These are phyloP conservation scores for Ambispora gerdemannii DNA, from an alignment of 192 early-diverging fungal species.

Conservation along the genomic window DNA sequence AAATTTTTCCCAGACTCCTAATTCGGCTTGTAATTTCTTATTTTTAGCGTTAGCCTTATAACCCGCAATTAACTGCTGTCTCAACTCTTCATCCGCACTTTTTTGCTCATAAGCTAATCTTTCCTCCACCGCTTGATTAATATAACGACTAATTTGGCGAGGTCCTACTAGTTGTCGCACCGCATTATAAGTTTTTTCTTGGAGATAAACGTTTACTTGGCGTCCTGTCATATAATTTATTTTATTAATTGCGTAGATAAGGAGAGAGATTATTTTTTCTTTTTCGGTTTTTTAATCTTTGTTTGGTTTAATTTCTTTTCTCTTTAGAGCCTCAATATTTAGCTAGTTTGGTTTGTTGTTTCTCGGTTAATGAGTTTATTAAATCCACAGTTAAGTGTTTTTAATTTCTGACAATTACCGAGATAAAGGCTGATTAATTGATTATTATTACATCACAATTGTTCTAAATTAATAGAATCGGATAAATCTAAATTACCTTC, in stretches of 20 bases:
- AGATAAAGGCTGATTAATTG: conserved; percentile 1
- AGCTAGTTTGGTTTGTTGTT: background rate
- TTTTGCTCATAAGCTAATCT: too few species aligned
- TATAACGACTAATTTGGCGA: too few species aligned
- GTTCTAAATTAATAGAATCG: conserved; percentile 5
- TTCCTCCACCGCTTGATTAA: too few species aligned
- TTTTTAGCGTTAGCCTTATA: background rate
- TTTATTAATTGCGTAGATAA: too few species aligned
- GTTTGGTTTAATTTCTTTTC: too few species aligned
- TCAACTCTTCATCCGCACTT: conserved; percentile 3
- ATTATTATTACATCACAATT: background rate
- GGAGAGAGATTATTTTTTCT: too few species aligned
- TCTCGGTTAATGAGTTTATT: conserved; percentile 1
- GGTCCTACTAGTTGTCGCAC: too few species aligned
- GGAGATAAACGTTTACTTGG: too few species aligned
- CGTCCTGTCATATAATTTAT: too few species aligned
- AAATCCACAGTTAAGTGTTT: background rate
- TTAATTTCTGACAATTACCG: background rate
- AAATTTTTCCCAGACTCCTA: background rate
- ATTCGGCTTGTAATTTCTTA: conserved; percentile 6
- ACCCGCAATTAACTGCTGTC: background rate
- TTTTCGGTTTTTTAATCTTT: too few species aligned
- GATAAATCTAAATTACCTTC: conserved; percentile 18
- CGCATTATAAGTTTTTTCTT: too few species aligned
- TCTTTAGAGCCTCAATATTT: too few species aligned